Evolutionary conservation across 2,329 filamentous ascomycete species (phyloP).

Genomic region (Phyllosticta citrichinensis): DNA sequence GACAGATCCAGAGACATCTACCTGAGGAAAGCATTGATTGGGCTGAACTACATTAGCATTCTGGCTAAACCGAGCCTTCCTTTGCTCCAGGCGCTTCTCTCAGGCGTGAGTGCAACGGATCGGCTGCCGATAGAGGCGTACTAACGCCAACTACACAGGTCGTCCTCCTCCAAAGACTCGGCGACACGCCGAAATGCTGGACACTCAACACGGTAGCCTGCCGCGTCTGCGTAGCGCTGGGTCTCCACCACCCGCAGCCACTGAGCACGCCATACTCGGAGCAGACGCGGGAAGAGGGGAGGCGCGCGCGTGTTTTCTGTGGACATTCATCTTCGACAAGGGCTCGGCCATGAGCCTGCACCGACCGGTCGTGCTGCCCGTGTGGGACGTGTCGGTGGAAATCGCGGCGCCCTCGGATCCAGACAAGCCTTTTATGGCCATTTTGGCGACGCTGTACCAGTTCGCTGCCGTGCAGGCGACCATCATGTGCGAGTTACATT

Average conservation of each 20-base stretch:
- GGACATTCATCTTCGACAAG: conserved; percentile 24
- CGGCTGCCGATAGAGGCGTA: background rate
- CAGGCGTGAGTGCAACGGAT: conserved; percentile 18
- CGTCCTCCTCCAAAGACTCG: conserved; percentile 24
- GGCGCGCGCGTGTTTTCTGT: conserved; percentile 20
- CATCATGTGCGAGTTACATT: conserved; percentile 14
- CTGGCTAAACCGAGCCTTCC: conserved; percentile 20
- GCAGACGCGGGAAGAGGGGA: conserved; percentile 15
- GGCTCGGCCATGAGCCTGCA: conserved; percentile 22
- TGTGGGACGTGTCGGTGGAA: conserved; percentile 17
- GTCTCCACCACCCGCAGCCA: conserved; percentile 16
- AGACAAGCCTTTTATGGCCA: conserved; percentile 16
- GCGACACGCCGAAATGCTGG: conserved; percentile 24
- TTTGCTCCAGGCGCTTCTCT: conserved; percentile 21
- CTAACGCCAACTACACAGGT: conserved; percentile 12
- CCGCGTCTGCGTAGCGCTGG: conserved; percentile 22
- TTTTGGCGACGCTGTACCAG: conserved; percentile 19
- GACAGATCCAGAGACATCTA: conserved; percentile 21
- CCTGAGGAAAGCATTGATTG: conserved; percentile 21
- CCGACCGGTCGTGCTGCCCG: conserved; percentile 21
- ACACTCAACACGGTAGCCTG: conserved; percentile 23
- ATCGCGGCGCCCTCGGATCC: conserved; percentile 18
- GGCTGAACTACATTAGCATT: conserved; percentile 21
- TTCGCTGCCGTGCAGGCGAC: conserved; percentile 22
- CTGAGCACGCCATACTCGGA: conserved; percentile 14